Conservation (phyloP, 257 asterid species). For the Verbena officinalis region DNA sequence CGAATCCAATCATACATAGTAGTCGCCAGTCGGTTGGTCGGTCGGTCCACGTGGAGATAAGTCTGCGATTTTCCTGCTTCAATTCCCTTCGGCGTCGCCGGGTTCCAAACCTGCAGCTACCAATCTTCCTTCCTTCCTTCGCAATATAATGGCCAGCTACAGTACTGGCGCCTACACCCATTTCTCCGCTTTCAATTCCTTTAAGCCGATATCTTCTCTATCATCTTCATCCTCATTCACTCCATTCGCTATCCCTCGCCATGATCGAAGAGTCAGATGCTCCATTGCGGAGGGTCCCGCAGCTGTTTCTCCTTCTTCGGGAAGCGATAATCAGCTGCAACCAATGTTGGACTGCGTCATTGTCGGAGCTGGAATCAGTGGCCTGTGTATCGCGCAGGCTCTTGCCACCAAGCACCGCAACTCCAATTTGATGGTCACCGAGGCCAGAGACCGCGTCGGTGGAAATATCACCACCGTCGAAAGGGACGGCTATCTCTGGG, state of each 20-base stretch:
- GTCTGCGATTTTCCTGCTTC: neutral
- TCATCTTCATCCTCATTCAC: conserved; percentile 25
- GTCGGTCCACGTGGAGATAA: conserved; percentile 38
- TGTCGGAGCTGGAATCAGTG: conserved; percentile 93
- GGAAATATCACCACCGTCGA: conserved; percentile 89
- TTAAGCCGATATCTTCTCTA: conserved; percentile 25
- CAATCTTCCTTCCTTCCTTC: neutral
- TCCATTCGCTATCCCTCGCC: conserved; percentile 26
- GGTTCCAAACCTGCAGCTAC: neutral
- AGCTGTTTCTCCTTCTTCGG: conserved; percentile 43
- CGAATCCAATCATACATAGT: conserved; percentile 14
- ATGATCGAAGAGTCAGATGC: conserved; percentile 43
- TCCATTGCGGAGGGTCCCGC: conserved; percentile 56
- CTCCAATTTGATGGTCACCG: conserved; percentile 73
- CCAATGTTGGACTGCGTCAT: conserved; percentile 73
- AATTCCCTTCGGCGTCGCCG: neutral
- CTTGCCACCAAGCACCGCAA: conserved; percentile 60
- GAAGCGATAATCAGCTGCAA: conserved; percentile 17
- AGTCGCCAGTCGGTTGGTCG: no score
- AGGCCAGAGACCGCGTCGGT: conserved; percentile 87
- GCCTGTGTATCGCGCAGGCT: conserved; percentile 89
- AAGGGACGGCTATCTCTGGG: conserved; percentile 94
- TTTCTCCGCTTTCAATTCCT: conserved; percentile 32
- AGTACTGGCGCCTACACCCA: conserved; percentile 28
- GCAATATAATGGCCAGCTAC: conserved; percentile 30